Base-by-base conservation (phyloP, 2,329 filamentous ascomycete species). In the Xylaria sp. region DNA sequence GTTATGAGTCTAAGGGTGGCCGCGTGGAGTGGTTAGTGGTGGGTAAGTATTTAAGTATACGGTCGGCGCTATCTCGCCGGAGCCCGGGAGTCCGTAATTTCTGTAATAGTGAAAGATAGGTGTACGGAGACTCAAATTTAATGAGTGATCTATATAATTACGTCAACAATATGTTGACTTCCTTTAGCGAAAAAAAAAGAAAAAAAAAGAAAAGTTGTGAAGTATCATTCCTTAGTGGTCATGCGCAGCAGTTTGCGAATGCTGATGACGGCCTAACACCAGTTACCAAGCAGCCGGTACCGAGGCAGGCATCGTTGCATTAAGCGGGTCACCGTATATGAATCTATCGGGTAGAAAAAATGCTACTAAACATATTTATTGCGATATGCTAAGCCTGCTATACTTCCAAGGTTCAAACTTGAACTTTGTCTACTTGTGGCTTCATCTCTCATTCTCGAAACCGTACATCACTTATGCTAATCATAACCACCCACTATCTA, bases 251-350 rank as follows among this genome's bases (percentile, higher is more conserved):
- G 25, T 54, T 25, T 4, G 28, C 2, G 34, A 8, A 13, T 15
- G 15, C 52, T n/a, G 41, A 18, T 7, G 15, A 5, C 6, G 15
- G 28, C 52, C 52, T 23, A 37, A 55, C 52, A 28, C 28, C 28
- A 9, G 28, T 55, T 55, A 55, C 52, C 52, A 55, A 34, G 28
- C 8, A 12, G 18, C 52, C 5, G 52, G 52, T 55, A 55, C 28
- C 28, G 20, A 34, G 50, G 13, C 28, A 34, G 50, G 13, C 28
- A 34, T 2, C 15, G 3, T 9, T 55, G 52, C 28, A 55, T 8
- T 18, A 20, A 48, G n/a, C n/a, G 18, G 13, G 41, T 44, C 41
- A 15, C 41, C 41, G 6, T 1, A 18, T 44, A 44, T 44, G 41
- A 18, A 18, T 18, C 7, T 44, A 44, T 44, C 41, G 41, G 41